phyloP scores from a whole-genome alignment of 805 yeast species.

The Wickerhamiella kurtzmanii region DNA sequence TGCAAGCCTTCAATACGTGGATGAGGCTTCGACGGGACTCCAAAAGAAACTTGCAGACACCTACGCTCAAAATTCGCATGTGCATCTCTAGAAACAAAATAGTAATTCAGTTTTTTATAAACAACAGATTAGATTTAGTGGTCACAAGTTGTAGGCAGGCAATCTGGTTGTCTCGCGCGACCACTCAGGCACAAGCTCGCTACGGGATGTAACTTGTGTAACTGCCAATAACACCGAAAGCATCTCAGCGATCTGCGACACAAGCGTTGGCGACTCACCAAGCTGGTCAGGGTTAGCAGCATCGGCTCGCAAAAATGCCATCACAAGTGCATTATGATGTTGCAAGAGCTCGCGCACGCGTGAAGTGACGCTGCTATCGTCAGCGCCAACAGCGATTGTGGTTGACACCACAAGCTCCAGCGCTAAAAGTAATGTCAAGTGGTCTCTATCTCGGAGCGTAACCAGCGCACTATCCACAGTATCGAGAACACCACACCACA shows the following conservation, averaged over 20 bases:
- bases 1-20: slow-evolving; percentile 80
- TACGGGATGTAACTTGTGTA: slow-evolving; percentile 19
- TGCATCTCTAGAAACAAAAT: slow-evolving; percentile 3
- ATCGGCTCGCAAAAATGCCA: slow-evolving; percentile 52
- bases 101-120: too few relatives aligned
- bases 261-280: slow-evolving; percentile 13
- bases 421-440: slow-evolving; percentile 57
- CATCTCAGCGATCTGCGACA: slow-evolving; percentile 35
- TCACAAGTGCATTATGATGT: slow-evolving; percentile 41
- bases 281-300: slow-evolving; percentile 14
- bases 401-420: slow-evolving; percentile 60
- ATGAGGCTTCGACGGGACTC: slow-evolving; percentile 52
- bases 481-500: slow-evolving; percentile 61
- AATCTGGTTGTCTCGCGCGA: not conserved
- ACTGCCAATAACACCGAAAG: slow-evolving; percentile 42
- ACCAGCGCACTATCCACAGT: slow-evolving; percentile 46
- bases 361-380: slow-evolving; percentile 44
- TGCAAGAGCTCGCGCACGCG: slow-evolving; percentile 40
- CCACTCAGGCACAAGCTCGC: not conserved
- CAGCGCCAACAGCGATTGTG: slow-evolving; percentile 63
- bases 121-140: not conserved
- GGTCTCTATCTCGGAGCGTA: slow-evolving; percentile 56
- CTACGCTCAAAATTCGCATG: slow-evolving; percentile 9
- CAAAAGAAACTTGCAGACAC: slow-evolving; percentile 44
- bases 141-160: not conserved